Percentiles rank a stretch among this genome's conserved stretches.
Conservation (phyloP, 257 asterid genomes). For the Parsonsia alboflavescens region DNA sequence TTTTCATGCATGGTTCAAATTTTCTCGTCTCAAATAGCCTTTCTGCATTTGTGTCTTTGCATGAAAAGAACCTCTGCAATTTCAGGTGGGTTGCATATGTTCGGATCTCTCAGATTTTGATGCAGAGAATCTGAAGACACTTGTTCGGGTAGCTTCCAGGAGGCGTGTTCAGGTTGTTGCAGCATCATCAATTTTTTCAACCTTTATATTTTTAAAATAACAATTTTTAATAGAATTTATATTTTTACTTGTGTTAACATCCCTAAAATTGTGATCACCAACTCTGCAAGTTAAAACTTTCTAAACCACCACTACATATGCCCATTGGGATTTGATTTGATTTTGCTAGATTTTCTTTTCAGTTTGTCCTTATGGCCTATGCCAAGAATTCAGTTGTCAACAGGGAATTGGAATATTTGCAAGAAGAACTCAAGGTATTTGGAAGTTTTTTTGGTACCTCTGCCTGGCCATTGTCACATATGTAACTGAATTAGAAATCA, state of each 20-base stretch:
- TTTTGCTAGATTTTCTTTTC: slow-evolving; percentile 23
- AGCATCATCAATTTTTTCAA: slow-evolving; percentile 1
- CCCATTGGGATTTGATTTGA: background rate
- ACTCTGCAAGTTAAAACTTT: background rate
- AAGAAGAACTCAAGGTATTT: slow-evolving; percentile 51
- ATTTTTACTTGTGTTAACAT: background rate
- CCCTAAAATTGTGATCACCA: background rate
- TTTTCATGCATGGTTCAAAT: background rate
- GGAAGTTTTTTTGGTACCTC: slow-evolving; percentile 2
- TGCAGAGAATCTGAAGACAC: slow-evolving; percentile 49
- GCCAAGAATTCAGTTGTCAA: slow-evolving; percentile 29
- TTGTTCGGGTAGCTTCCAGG: slow-evolving; percentile 55
- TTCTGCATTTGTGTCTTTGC: background rate
- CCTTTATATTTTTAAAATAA: background rate
- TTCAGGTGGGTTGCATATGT: slow-evolving; percentile 71
- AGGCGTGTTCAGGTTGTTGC: slow-evolving; percentile 58
- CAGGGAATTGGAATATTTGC: slow-evolving; percentile 33
- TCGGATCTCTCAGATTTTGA: slow-evolving; percentile 41
- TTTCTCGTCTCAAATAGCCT: background rate
- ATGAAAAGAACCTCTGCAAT: slow-evolving; percentile 14
- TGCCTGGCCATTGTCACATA: background rate
- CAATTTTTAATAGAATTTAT: background rate
- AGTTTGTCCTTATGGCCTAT: slow-evolving; percentile 62
- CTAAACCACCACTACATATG: background rate
- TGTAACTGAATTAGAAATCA: background rate